Percentiles rank a stretch among this genome's conserved stretches.
Conservation (phyloP, 2,329 filamentous ascomycete species). For the Calonectria hongkongensis region DNA sequence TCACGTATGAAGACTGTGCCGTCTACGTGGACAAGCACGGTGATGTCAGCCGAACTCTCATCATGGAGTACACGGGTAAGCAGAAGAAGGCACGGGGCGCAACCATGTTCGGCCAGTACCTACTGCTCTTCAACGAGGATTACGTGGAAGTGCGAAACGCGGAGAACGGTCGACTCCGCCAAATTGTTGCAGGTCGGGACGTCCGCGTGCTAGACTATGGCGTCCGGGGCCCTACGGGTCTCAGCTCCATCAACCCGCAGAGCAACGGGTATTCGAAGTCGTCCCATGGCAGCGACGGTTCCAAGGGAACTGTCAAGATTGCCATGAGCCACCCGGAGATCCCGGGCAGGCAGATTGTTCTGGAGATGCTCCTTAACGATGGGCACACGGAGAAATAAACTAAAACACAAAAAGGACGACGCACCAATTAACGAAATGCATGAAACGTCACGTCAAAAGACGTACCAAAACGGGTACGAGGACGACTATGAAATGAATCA, state of each 20-base stretch:
- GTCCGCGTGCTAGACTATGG: constrained; percentile 94
- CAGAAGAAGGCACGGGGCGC: constrained; percentile 85
- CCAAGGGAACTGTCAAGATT: constrained; percentile 90
- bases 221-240: constrained; percentile 76
- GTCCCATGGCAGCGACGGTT: constrained; percentile 65
- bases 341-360: constrained; percentile 88
- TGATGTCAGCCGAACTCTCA: constrained; percentile 92
- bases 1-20: constrained; percentile 96
- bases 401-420: constrained; percentile 1
- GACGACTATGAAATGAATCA: constrained; percentile 31
- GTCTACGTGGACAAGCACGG: constrained; percentile 99
- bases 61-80: constrained; percentile 99
- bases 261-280: constrained; percentile 60
- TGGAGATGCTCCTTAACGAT: constrained; percentile 95
- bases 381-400: constrained; percentile 76
- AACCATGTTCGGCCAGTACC: constrained; percentile 92
- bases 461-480: constrained; percentile 23
- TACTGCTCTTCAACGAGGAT: constrained; percentile 95
- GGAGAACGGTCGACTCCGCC: constrained; percentile 92
- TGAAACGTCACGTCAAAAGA: constrained; percentile 25
- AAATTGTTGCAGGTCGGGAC: constrained; percentile 94
- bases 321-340: constrained; percentile 95
- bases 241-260: constrained; percentile 62
- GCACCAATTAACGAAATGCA: constrained; percentile 30
- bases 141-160: constrained; percentile 98